Base-by-base conservation (phyloP, 805 yeast species). In the Suhomyces sp. region DNA sequence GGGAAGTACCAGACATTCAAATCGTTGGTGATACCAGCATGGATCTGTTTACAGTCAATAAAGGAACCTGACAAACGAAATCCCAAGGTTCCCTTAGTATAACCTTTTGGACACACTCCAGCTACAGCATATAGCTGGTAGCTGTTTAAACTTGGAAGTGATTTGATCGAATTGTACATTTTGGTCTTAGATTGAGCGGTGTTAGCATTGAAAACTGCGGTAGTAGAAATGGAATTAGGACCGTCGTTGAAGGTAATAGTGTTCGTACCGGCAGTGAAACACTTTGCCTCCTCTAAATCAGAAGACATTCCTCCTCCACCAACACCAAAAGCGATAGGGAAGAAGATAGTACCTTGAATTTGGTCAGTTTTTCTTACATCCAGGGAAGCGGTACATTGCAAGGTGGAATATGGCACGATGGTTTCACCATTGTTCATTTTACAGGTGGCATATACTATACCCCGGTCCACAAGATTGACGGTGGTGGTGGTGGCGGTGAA, bases 1-100 rank as follows among this genome's bases (percentile, higher is more conserved):
- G 60, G 54, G 8, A 15, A 32, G 21, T 37, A 42, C 55, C 54
- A 59, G 19, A 32, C 50, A 31, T 59, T 59, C 17, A 50, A 16
- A 11, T 31, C 20, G 35, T 48, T 46, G 13, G 62, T 40, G 15
- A 55, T 42, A 10, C 47, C 50, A 7, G 42, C 50, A 22, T 50
- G 49, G 3, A 46, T 36, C 1, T 44, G 16, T 10, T 42, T 24
- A 39, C 65, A 59, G 34, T 56, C 58, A 11, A 58, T 27, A 9
- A 19, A 20, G 4, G 37, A 42, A 13, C 27, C 29, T 6, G 17
- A 5, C 6, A 51, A 33, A 0, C 31, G 23, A 14, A 56, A 25
- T 12, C 61, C 64, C 21, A 58, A 25, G 1, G 36, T 40, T 22
- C 61, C 63, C 10, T 43, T 31, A 4, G 29, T 16, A 20, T 50